These are phyloP conservation scores for Suhomyces yuchorum DNA, from an alignment of 1,139 yeast species.

Conservation along the genomic window DNA sequence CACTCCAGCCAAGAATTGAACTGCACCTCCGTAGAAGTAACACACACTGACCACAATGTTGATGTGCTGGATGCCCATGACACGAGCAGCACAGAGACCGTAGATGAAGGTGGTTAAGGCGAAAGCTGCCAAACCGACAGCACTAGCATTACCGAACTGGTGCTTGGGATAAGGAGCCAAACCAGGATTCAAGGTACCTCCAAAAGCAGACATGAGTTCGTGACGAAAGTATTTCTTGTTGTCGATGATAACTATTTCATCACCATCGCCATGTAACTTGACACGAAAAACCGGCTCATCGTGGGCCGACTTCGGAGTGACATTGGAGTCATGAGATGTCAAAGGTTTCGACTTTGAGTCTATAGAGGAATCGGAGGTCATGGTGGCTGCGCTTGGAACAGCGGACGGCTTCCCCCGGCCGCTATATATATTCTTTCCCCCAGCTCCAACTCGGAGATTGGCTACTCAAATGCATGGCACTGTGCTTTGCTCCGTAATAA, in stretches of 20 bases:
- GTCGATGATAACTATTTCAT: conserved; percentile 32
- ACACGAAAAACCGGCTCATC: neutral
- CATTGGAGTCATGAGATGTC: conserved; percentile 3
- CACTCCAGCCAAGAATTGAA: conserved; percentile 51
- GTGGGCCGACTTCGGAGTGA: neutral
- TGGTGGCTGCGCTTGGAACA: neutral
- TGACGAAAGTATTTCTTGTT: conserved; percentile 30
- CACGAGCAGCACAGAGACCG: conserved; percentile 54
- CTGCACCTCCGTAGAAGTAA: conserved; percentile 49
- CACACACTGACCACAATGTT: conserved; percentile 54
- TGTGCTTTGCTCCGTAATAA: neutral
- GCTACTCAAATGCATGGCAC: neutral
- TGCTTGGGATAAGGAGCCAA: conserved; percentile 61
- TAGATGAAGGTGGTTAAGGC: conserved; percentile 85
- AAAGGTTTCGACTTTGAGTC: neutral
- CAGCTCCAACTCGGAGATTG: neutral
- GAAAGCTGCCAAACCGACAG: conserved; percentile 79
- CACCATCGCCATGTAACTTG: conserved; percentile 23
- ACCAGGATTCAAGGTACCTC: conserved; percentile 56
- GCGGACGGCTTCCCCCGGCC: no score
- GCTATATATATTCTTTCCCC: neutral
- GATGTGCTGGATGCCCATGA: conserved; percentile 52
- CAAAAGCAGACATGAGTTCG: conserved; percentile 43
- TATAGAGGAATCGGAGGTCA: conserved; percentile 5
- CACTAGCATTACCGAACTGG: conserved; percentile 76